Base-by-base conservation (phyloP, 1,284 basidiomycete species). In the Tilletia caries region DNA sequence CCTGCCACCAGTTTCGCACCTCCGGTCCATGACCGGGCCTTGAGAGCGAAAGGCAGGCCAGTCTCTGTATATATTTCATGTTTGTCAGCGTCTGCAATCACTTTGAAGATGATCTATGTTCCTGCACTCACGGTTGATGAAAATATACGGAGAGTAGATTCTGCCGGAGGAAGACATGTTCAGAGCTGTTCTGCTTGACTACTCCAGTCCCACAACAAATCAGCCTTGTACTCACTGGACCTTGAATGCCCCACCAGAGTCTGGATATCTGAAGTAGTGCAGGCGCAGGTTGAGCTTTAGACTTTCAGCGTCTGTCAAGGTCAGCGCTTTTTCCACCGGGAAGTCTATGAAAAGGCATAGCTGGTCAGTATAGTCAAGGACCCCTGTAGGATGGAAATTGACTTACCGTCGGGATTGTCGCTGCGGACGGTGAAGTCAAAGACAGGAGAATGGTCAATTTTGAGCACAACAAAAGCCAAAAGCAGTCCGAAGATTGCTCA, bases 191-290 rank as follows among this genome's bases (percentile, higher is more conserved):
- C n/a, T n/a, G n/a, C n/a, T n/a, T n/a, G n/a, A n/a, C n/a, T n/a
- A n/a, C n/a, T n/a, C n/a, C n/a, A n/a, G n/a, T n/a, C n/a, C n/a
- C 37, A 1, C 37, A 41, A 10, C 37, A 41, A 41, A 41, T 10
- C 6, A 41, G 37, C 8, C 37, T 41, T 41, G 15, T 10, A 41
- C 37, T 41, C 37, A 41, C 84, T 98, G 95, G 0, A 98, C 92
- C 84, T 93, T 95, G 88, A 97, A 96, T 1, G 95, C 94, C n/a
- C 96, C 95, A 2, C 95, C 96, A 13, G 94, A 92, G 71, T 97
- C 89, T 2, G 92, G 89, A 84, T 92, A 93, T 58, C 77, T 77
- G 71, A 74, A 70, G 82, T 97, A 98, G 83, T 96, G 93, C 41
- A 98, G 85, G 73, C 87, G 89, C 67, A 98, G 86, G 75, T 92